Evolutionary conservation across 257 asterid species (phyloP).

Genomic region (Primulina tabacum): DNA sequence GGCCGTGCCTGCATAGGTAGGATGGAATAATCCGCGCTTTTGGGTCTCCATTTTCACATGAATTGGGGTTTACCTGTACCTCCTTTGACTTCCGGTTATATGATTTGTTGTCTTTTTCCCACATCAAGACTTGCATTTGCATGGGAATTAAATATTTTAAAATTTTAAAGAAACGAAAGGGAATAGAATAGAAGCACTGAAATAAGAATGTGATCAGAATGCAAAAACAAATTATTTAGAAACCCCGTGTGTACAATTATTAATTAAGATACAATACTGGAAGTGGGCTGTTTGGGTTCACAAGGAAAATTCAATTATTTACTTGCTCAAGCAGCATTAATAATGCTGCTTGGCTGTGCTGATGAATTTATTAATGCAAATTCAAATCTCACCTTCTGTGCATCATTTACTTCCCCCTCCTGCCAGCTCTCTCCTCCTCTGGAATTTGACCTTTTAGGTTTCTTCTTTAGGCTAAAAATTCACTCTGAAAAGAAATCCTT

Average conservation of each 20-base stretch:
- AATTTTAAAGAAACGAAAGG: conserved; percentile 11
- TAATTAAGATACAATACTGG: conserved; percentile 9
- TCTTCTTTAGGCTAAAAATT: conserved; percentile 38
- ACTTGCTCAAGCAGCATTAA: conserved; percentile 30
- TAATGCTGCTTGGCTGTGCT: conserved; percentile 33
- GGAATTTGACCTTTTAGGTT: conserved; percentile 53
- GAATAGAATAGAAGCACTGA: conserved; percentile 44
- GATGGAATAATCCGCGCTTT: too few relatives aligned
- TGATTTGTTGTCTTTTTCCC: conserved; percentile 31
- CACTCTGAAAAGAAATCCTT: conserved; percentile 22
- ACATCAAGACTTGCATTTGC: conserved; percentile 21
- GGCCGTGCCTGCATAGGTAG: too few relatives aligned
- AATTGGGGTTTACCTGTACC: conserved; percentile 1
- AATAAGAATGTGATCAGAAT: conserved; percentile 47
- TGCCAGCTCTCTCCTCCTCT: conserved; percentile 24
- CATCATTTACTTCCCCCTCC: conserved; percentile 41
- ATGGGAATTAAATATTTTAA: conserved; percentile 22
- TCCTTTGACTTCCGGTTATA: conserved; percentile 45
- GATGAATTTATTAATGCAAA: conserved; percentile 42
- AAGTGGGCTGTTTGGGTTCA: conserved; percentile 27
- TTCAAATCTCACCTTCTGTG: conserved; percentile 41
- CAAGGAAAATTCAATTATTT: conserved; percentile 24
- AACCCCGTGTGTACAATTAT: conserved; percentile 5
- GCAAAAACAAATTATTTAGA: conserved; percentile 10
- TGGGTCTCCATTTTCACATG: conserved; percentile 2